phyloP scores from a whole-genome alignment of 768 basidiomycete genomes.

The Hirschioporus abietinus region DNA sequence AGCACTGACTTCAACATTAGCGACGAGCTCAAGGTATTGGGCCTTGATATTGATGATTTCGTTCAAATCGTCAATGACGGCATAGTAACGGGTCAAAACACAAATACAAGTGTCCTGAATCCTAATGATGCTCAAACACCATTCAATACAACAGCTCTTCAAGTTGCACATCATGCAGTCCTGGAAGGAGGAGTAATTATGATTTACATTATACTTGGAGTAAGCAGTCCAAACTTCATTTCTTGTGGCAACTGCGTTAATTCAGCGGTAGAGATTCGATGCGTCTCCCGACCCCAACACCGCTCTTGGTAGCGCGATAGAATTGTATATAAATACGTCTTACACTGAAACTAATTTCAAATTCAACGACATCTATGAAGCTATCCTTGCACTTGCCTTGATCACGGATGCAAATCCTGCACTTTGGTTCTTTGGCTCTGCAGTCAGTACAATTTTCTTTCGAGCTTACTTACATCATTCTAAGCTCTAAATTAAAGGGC shows the following conservation, averaged over 20 bases:
- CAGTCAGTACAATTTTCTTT: not conserved
- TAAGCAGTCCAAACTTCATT: not conserved
- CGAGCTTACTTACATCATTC: not conserved
- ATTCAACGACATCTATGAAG: not conserved
- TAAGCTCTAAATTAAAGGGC: not conserved
- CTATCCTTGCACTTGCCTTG: not conserved
- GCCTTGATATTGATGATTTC: not conserved
- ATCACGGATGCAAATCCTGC: not conserved
- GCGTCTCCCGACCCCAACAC: not conserved
- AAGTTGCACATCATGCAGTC: not conserved
- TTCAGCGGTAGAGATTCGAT: not conserved
- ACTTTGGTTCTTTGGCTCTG: not conserved
- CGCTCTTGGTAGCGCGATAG: not conserved
- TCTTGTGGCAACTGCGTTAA: not conserved
- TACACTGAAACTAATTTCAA: not conserved
- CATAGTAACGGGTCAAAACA: not conserved
- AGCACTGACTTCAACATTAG: not conserved
- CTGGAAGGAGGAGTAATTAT: not conserved
- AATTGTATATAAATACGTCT: not conserved
- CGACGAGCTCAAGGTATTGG: not conserved
- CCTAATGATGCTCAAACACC: too few relatives aligned
- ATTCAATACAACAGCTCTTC: not conserved
- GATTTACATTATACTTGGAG: not conserved
- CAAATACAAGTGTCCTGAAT: not conserved
- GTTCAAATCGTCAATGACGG: not conserved